Evolutionary conservation across 2,329 filamentous ascomycete species (phyloP).

Genomic region (Rhynchosporium agropyri): DNA sequence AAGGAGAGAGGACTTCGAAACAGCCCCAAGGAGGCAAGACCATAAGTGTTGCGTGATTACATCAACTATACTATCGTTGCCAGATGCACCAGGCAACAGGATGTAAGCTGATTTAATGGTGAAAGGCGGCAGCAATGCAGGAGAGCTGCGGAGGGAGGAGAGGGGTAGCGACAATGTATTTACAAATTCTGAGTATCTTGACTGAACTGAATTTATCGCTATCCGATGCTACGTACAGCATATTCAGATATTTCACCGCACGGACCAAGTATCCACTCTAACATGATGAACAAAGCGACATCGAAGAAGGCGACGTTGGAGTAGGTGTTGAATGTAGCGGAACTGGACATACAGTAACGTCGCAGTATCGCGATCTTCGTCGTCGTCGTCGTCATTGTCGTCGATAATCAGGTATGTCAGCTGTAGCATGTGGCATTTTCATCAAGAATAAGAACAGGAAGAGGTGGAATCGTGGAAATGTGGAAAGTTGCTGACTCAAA

Average conservation of each 20-base stretch:
- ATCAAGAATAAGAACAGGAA: too few relatives aligned
- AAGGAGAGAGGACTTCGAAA: conserved; percentile 75
- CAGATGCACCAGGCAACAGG: neutral
- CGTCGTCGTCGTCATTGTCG: neutral
- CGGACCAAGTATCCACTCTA: too few relatives aligned
- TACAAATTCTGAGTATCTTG: too few relatives aligned
- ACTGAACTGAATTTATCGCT: too few relatives aligned
- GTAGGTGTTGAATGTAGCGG: neutral
- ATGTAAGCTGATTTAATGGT: neutral
- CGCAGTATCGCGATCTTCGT: neutral
- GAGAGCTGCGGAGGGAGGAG: neutral
- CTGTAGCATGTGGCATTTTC: too few relatives aligned
- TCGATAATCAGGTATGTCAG: neutral
- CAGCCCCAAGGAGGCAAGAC: neutral
- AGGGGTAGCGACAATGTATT: neutral
- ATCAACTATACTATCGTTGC: neutral
- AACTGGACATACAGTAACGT: neutral
- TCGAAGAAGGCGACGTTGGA: neutral
- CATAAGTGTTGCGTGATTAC: too few relatives aligned
- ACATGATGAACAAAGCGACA: too few relatives aligned
- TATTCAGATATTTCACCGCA: too few relatives aligned
- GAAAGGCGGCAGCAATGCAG: neutral
- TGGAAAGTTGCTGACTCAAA: too few relatives aligned
- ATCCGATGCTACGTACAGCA: too few relatives aligned
- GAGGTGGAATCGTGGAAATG: too few relatives aligned